Evolutionary conservation across 208 protist genomes (phyloP).

Genomic region (Leishmania lainsoni): DNA sequence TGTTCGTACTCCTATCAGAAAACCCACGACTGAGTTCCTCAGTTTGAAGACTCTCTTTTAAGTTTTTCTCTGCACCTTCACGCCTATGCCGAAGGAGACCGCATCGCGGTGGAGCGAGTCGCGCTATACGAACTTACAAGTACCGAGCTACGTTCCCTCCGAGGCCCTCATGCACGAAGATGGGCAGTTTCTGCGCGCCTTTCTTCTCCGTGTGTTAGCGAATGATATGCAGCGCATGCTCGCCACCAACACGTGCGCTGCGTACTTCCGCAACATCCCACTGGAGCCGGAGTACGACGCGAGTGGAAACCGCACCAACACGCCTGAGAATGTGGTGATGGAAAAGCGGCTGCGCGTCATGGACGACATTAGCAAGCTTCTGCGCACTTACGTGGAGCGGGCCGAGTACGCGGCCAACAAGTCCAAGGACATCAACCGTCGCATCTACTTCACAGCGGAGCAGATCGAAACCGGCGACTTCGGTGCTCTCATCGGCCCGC

Average conservation of each 20-base stretch:
- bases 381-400: constrained; percentile 61
- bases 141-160: constrained; percentile 88
- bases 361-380: constrained; percentile 70
- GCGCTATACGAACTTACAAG: constrained; percentile 77
- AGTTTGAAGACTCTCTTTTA: neutral
- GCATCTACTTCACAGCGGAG: constrained; percentile 86
- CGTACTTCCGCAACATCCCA: constrained; percentile 80
- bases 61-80: neutral
- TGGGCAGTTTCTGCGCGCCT: constrained; percentile 81
- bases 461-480: constrained; percentile 89
- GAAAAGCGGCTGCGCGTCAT: constrained; percentile 73
- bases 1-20: neutral
- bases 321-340: constrained; percentile 64
- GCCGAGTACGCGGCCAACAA: constrained; percentile 43
- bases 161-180: constrained; percentile 81
- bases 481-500: constrained; percentile 89
- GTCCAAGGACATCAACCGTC: constrained; percentile 83
- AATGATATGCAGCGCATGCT: constrained; percentile 84
- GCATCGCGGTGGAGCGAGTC: constrained; percentile 76
- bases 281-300: constrained; percentile 81
- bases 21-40: neutral
- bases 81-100: constrained; percentile 35
- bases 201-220: constrained; percentile 75
- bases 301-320: constrained; percentile 84
- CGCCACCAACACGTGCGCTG: constrained; percentile 51